phyloP scores from a whole-genome alignment of 2,329 filamentous ascomycete genomes.

The Rhinocladiella mackenziei region DNA sequence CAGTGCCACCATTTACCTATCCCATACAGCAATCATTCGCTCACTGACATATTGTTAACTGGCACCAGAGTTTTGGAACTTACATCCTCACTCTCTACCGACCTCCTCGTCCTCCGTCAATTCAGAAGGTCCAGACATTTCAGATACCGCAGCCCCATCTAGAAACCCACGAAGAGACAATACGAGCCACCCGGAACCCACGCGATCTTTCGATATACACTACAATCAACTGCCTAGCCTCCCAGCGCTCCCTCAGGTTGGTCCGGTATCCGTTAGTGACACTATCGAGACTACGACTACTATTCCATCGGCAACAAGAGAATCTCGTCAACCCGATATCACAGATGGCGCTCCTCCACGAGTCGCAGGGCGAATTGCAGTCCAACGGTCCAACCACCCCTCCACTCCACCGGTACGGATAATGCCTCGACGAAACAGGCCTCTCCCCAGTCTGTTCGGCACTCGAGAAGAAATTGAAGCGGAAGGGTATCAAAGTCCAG shows the following conservation, averaged over 20 bases:
- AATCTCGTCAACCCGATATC: not conserved
- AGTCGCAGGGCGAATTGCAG: too few relatives aligned
- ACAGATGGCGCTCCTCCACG: too few relatives aligned
- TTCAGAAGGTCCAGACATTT: not conserved
- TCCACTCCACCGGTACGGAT: not conserved
- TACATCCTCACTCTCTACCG: slow-evolving; percentile 11
- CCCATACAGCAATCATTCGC: slow-evolving; percentile 10
- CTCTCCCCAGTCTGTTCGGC: slow-evolving; percentile 23
- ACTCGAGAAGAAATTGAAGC: slow-evolving; percentile 28
- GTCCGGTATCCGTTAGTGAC: too few relatives aligned
- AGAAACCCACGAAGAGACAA: slow-evolving; percentile 2
- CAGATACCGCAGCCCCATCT: not conserved
- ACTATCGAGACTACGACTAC: not conserved
- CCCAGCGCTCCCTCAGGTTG: too few relatives aligned
- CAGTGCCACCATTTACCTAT: slow-evolving; percentile 2
- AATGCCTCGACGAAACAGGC: not conserved
- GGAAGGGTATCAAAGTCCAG: slow-evolving; percentile 27
- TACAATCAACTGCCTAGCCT: too few relatives aligned
- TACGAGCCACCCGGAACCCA: slow-evolving; percentile 9
- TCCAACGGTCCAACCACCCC: too few relatives aligned
- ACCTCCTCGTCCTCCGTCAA: slow-evolving; percentile 6
- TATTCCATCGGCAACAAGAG: not conserved
- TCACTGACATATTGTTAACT: slow-evolving; percentile 22
- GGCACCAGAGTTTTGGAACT: slow-evolving; percentile 25
- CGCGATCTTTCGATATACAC: too few relatives aligned